Base-by-base conservation (phyloP, 2,329 filamentous ascomycete species). In the Hypoxylon sp. region DNA sequence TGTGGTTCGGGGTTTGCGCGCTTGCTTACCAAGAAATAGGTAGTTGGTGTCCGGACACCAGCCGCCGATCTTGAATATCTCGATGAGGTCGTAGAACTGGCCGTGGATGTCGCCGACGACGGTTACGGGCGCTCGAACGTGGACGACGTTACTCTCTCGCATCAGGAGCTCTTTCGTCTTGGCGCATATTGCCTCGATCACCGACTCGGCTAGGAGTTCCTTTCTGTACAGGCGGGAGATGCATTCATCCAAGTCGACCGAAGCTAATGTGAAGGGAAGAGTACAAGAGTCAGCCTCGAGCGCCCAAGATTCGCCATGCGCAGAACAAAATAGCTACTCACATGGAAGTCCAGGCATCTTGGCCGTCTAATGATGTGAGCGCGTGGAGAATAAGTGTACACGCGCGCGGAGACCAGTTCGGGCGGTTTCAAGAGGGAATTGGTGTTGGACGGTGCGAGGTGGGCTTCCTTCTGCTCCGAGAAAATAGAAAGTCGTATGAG, bases 91-190 rank as follows among this genome's bases (percentile, higher is more conserved):
- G 77, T 94, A 98, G 79, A 99, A 99, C 77, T 99, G 95, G 57
- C 95, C 95, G 76, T 99, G 95, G 67, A 99, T 99, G 75, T 99
- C 95, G 66, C 95, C 95, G 33, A 99, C 95, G 8, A 99, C 95
- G 13, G 95, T 99, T 57, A 99, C 92, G 1, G 95, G 95, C 26
- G 95, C 93, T 69, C 88, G 87, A 62, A 99, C 96, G 75, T 99
- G 95, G 59, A 99, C 95, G 62, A 99, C 95, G 78, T 99, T 99
- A 84, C 94, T 98, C 86, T 99, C 95, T 74, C 96, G 94, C 95
- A 99, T 99, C 68, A 99, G 84, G 68, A 99, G 83, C 81, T 99
- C 95, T 74, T 99, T 99, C 18, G 96, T 95, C 77, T 99, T 99
- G 76, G 95, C 93, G 80, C 95, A 99, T 86, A 99, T 94, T 71